A percentile compares a stretch with the other conserved stretches of the same genome.
Conservation (phyloP, 495 filamentous ascomycete species). For the Xylaria venustula region DNA sequence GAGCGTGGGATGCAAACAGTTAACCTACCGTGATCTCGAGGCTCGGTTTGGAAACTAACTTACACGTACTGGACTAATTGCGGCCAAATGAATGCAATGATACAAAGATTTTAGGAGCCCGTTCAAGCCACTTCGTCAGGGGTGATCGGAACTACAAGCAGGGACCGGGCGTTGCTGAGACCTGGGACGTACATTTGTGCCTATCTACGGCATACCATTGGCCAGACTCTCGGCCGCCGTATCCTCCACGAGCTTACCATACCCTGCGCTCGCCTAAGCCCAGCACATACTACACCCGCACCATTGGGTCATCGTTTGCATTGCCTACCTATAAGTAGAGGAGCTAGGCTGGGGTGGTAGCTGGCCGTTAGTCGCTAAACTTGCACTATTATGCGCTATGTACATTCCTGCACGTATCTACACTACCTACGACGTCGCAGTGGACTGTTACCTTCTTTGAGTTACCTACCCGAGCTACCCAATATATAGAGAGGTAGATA, state of each 20-base stretch:
- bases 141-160: background rate
- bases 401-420: no score
- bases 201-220: background rate
- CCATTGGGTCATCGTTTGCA: slow-evolving; percentile 19
- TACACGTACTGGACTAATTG: background rate
- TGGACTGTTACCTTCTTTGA: no score
- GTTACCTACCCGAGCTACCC: no score
- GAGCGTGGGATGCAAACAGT: no score
- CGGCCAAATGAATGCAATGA: background rate
- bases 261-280: background rate
- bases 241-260: background rate
- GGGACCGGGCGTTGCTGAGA: background rate
- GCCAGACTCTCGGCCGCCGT: background rate
- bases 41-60: no score
- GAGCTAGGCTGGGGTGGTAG: no score
- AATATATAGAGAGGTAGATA: no score
- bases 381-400: no score
- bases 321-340: background rate
- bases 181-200: background rate
- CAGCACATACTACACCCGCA: slow-evolving; percentile 9
- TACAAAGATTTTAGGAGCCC: background rate
- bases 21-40: no score
- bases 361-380: no score
- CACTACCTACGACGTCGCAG: no score
- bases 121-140: slow-evolving; percentile 1